Percentiles rank a stretch among this genome's conserved stretches.
Conservation (phyloP, 352 stramenopile genomes). For the Globisporangium orthogonon region DNA sequence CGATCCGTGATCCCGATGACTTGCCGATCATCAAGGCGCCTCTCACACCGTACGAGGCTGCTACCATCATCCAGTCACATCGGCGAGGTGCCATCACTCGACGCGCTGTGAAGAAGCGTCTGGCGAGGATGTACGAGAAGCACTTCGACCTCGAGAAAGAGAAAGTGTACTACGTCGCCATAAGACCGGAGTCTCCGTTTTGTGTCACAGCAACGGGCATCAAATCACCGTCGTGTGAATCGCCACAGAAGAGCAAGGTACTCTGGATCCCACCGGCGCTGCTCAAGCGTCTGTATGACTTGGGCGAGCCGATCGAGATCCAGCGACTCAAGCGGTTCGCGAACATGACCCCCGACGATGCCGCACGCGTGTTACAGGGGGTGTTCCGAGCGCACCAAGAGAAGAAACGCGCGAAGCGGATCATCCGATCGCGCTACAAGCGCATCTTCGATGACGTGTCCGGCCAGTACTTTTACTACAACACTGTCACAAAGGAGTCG, state of each 20-base stretch:
- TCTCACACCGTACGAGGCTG: slow-evolving; percentile 46
- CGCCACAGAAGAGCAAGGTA: slow-evolving; percentile 13
- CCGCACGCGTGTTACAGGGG: slow-evolving; percentile 48
- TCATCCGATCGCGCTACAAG: slow-evolving; percentile 46
- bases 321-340: slow-evolving; percentile 35
- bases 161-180: slow-evolving; percentile 39
- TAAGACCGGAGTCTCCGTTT: slow-evolving; percentile 9
- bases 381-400: slow-evolving; percentile 35
- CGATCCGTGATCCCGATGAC: slow-evolving; percentile 66
- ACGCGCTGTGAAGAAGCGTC: slow-evolving; percentile 17
- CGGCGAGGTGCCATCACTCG: slow-evolving; percentile 28
- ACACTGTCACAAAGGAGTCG: slow-evolving; percentile 58
- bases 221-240: neutral
- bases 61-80: slow-evolving; percentile 33
- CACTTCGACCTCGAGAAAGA: slow-evolving; percentile 58
- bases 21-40: slow-evolving; percentile 36
- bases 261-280: slow-evolving; percentile 26
- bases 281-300: slow-evolving; percentile 45
- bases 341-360: slow-evolving; percentile 43
- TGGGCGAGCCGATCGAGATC: slow-evolving; percentile 64
- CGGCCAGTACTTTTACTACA: slow-evolving; percentile 65
- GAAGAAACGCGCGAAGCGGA: slow-evolving; percentile 26
- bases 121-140: slow-evolving; percentile 52
- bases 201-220: slow-evolving; percentile 6
- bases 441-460: slow-evolving; percentile 49